phyloP scores from a whole-genome alignment of 2,329 filamentous ascomycete species.

The Seiridium cupressi region DNA sequence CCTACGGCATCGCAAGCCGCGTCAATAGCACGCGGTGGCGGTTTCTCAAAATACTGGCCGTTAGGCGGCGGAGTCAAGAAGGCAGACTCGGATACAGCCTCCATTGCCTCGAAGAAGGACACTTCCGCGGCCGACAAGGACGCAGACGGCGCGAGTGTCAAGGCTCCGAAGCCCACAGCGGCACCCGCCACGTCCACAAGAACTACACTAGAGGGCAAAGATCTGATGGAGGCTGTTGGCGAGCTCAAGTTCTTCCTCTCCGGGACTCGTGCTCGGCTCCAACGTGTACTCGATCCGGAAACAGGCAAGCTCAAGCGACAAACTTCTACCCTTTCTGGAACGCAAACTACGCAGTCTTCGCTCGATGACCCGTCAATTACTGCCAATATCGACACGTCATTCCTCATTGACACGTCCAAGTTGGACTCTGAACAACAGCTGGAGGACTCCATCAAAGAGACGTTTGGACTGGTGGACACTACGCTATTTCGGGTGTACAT shows the following conservation, averaged over 20 bases:
- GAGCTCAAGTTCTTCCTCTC: slow-evolving; percentile 87
- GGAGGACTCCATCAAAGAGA: slow-evolving; percentile 68
- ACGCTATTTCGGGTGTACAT: slow-evolving; percentile 94
- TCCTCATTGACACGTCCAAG: slow-evolving; percentile 40
- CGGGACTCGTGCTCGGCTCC: slow-evolving; percentile 70
- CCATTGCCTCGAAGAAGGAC: slow-evolving; percentile 58
- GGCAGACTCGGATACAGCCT: slow-evolving; percentile 51
- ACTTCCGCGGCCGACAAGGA: slow-evolving; percentile 43
- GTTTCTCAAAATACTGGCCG: slow-evolving; percentile 52
- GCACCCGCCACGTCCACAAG: slow-evolving; percentile 36
- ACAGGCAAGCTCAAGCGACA: slow-evolving; percentile 61
- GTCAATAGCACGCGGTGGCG: slow-evolving; percentile 38
- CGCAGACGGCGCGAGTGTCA: slow-evolving; percentile 52
- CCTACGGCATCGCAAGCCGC: slow-evolving; percentile 20
- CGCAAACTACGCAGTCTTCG: not conserved
- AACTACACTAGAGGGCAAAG: slow-evolving; percentile 70
- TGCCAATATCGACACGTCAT: slow-evolving; percentile 37
- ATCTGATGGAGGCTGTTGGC: slow-evolving; percentile 76
- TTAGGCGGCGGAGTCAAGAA: slow-evolving; percentile 44
- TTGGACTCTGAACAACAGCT: slow-evolving; percentile 58
- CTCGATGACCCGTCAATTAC: slow-evolving; percentile 30
- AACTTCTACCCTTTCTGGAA: slow-evolving; percentile 39
- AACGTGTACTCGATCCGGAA: slow-evolving; percentile 59
- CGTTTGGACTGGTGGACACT: slow-evolving; percentile 86
- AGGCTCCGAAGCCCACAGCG: slow-evolving; percentile 19